Conservation (phyloP, 495 filamentous ascomycete species). For the Recurvomyces mirabilis region DNA sequence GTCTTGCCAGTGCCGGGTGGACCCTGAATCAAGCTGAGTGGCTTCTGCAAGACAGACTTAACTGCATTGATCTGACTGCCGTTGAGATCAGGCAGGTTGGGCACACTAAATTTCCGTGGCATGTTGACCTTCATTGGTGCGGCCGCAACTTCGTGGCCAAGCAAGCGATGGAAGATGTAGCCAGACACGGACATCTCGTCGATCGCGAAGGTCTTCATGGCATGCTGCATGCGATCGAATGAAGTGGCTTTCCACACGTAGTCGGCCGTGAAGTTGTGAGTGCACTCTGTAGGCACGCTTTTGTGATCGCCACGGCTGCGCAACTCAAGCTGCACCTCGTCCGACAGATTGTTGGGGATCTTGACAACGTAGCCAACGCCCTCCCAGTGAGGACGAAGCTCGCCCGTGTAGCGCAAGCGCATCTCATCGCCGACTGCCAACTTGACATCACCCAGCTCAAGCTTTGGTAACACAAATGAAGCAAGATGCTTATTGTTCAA, state of each 20-base stretch:
- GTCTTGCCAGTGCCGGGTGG: constrained; percentile 97
- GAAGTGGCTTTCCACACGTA: constrained; percentile 99
- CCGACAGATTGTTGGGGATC: constrained; percentile 97
- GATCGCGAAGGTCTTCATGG: constrained; percentile 98
- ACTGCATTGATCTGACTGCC: constrained; percentile 93
- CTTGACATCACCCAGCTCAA: constrained; percentile 96
- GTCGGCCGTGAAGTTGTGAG: constrained; percentile 94
- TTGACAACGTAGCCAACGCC: constrained; percentile 99
- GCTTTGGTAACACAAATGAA: constrained; percentile 91
- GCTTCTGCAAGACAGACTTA: constrained; percentile 87
- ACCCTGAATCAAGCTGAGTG: constrained; percentile 90
- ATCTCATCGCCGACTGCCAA: constrained; percentile 97
- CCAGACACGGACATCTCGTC: constrained; percentile 98
- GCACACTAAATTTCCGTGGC: constrained; percentile 93
- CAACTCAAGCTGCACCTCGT: constrained; percentile 93
- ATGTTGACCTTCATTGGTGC: constrained; percentile 94
- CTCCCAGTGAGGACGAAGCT: constrained; percentile 90
- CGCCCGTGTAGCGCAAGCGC: constrained; percentile 91
- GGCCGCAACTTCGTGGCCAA: constrained; percentile 91
- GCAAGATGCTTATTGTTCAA: constrained; percentile 97
- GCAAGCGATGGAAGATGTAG: constrained; percentile 95
- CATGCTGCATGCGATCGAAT: constrained; percentile 97
- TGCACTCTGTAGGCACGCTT: constrained; percentile 91
- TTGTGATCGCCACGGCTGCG: constrained; percentile 86
- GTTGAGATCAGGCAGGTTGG: constrained; percentile 91